Evolutionary conservation across 2,329 filamentous ascomycete species (phyloP), one percentile per base, ranked within the genome.

Genomic region (Blastomyces gilchristii): DNA sequence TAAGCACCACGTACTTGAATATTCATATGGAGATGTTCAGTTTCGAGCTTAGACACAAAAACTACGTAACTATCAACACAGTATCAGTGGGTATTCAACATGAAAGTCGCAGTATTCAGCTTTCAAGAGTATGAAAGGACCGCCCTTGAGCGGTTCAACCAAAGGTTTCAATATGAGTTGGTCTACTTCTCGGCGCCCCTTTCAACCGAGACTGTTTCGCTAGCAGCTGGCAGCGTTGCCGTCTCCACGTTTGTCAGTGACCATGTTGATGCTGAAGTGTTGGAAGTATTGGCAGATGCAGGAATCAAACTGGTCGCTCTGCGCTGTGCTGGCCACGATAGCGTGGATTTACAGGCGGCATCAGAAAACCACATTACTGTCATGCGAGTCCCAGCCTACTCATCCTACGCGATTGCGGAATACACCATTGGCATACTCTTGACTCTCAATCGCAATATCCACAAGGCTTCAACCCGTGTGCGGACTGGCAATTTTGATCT

Each of bases 181-280:
- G 70, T 76, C 63, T 87, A 82, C 72, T 84, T 87, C 73, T 79
- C 84, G 56, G 83, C 85, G 64, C 69, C 82, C 2, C 80, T 88
- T 11, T 78, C 76, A 50, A 67, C 76, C 37, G 80, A 85, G 56
- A 89, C 85, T 0, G 83, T 80, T 1, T 67, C 80, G 0, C 79
- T 88, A 7, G 82, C 82, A 2, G 69, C 74, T 1, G 80, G 77
- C 45, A 78, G 80, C 63, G 75, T 81, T 52, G 86, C 85, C 63
- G 79, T 89, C 58, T 88, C 86, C 74, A 82, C 84, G 68, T 89
- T 89, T 68, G 86, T 88, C 71, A 89, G 88, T 72, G 86, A 89
- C 74, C 73, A 74, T 4, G 76, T 87, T 25, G 75, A 79, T 61
- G 78, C 73, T 5, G 69, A 74, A 1, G 82, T 87, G 49, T 77